Evolutionary conservation across 2,329 filamentous ascomycete genomes (phyloP), one percentile per base, ranked within the genome.

Genomic region (Niveomyces coronatus): DNA sequence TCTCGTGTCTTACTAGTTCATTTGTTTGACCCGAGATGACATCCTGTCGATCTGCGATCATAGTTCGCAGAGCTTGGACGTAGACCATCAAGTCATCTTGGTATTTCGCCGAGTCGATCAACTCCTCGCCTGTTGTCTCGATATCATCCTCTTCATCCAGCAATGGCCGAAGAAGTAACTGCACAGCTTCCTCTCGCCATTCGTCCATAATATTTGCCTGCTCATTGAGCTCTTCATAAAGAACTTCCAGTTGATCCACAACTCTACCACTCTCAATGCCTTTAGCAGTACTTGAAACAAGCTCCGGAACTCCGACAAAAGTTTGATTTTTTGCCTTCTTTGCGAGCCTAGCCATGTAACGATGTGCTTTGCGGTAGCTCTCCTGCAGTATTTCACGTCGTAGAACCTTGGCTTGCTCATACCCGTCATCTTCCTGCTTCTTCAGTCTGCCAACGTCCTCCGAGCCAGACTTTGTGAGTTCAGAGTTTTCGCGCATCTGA

Each of bases 81-180:
- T 93, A 94, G 6, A 84, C 84, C 58, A 89, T 85, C 29, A 95
- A 74, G 53, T 93, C 79, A 44, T 95, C 89, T 59, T 96, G 89
- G 31, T 81, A 73, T 55, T 85, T 85, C 0, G 87, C 85, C 0
- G 89, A 94, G 22, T 84, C 76, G 47, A 86, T 83, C 45, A 94
- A 91, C 55, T 96, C 91, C 42, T 95, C 82, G 17, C 91, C 91
- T 9, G 86, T 89, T 3, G 78, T 72, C 41, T 94, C 85, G 9
- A 71, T 60, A 13, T 65, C 65, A 1, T 77, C 76, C 28, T 94
- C 86, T 51, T 91, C 79, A 48, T 96, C 91, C 14, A 96, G 76
- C 2, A 96, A 68, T 0, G 85, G 77, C 43, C 78, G 71, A 9
- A 83, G 62, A 9, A 95, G 67, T 15, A 89, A 71, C 38, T 82